Evolutionary conservation across 768 basidiomycete genomes (phyloP), one percentile per base, ranked within the genome.

Genomic region (Psilocybe azurescens): DNA sequence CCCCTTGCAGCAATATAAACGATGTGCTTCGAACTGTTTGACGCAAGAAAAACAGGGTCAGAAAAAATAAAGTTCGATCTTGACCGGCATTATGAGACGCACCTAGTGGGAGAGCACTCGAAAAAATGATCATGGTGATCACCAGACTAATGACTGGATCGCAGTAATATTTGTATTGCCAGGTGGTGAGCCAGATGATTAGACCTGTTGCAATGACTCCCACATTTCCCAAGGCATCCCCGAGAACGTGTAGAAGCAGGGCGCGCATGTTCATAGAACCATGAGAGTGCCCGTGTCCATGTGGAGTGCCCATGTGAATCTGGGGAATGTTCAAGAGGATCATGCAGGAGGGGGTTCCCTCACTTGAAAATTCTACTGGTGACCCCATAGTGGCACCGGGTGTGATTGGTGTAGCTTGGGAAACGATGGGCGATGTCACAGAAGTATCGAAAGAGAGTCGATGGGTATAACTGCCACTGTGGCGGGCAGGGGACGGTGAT

Each of bases 201-300:
- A 99, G 85, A 59, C 97, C 97, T 3, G 96, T 94, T 38, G 90
- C 88, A 62, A 99, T 97, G 64, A 99, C 97, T 56, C 97, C 97
- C 63, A 99, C 93, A 74, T 99, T 99, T 53, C 97, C 97, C 28
- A 99, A 84, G 58, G 97, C 97, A 78, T 99, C 97, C 36, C 97
- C 97, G 49, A 99, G 75, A 41, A 99, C 97, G 74, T 99, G 97
- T 30, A 99, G 77, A 33, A 99, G 81, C 1, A 99, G 82, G 32
- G 95, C 97, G n/a, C 82, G 90, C 96, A 99, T 98, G 76, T 99
- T 99, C 97, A 99, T 99, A 0, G 90, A 93, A 16, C 72, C 84
- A 78, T 72, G 78, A 59, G 72, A 67, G 60, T 79, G 76, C 8
- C 50, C 68, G 13, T 63, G 66, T n/a, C 64, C 68, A 48, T 66